Evolutionary conservation across 495 filamentous ascomycete genomes (phyloP).

Genomic region (Tricharina praecox): DNA sequence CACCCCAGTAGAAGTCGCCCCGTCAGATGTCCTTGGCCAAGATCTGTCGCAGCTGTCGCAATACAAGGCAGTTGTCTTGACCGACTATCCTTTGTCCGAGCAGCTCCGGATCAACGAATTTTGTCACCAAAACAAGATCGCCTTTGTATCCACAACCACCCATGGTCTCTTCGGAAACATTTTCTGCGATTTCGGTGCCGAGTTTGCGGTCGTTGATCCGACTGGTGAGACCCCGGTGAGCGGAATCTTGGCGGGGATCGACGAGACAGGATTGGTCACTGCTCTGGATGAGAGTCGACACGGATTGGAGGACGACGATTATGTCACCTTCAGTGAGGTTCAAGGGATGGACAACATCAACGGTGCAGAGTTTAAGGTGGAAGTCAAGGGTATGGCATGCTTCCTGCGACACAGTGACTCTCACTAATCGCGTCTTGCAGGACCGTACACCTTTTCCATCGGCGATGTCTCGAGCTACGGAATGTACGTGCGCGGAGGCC

Average conservation of each 20-base stretch:
- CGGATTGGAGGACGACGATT: constrained; percentile 90
- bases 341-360: constrained; percentile 59
- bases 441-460: constrained; percentile 92
- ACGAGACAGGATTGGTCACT: constrained; percentile 76
- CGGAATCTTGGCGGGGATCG: constrained; percentile 82
- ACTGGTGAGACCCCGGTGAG: constrained; percentile 76
- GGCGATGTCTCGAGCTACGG: constrained; percentile 80
- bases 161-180: constrained; percentile 89
- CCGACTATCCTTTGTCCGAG: constrained; percentile 58
- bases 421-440: constrained; percentile 10
- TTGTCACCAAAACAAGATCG: constrained; percentile 83
- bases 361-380: constrained; percentile 64
- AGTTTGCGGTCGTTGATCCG: constrained; percentile 75
- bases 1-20: constrained; percentile 66
- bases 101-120: constrained; percentile 76
- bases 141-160: constrained; percentile 68
- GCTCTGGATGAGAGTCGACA: constrained; percentile 91
- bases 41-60: constrained; percentile 63
- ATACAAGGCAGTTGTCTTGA: constrained; percentile 86
- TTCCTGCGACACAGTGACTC: neutral
- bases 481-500: constrained; percentile 67
- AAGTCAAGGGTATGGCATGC: constrained; percentile 49
- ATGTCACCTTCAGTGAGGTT: constrained; percentile 83
- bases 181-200: constrained; percentile 93
- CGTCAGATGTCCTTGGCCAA: constrained; percentile 32